phyloP scores from a whole-genome alignment of 768 basidiomycete genomes.

The Hebeloma cylindrosporum region DNA sequence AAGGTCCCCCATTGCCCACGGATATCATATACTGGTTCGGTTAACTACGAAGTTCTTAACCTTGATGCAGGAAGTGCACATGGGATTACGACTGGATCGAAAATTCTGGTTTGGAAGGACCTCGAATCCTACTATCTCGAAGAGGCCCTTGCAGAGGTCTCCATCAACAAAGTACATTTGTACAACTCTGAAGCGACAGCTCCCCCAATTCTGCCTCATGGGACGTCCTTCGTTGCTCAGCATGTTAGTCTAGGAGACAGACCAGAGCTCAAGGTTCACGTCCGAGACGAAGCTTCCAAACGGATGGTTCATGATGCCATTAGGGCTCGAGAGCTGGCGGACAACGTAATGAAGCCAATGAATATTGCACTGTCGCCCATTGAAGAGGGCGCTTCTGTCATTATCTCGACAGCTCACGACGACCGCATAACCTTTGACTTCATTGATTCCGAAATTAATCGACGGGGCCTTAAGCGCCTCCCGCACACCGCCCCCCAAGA shows the following conservation, averaged over 20 bases:
- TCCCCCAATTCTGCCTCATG: too few relatives aligned
- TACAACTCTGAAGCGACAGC: not conserved
- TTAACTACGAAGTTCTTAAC: not conserved
- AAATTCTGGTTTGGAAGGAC: not conserved
- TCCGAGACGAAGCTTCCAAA: not conserved
- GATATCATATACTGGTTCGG: not conserved
- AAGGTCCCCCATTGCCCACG: not conserved
- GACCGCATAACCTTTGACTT: not conserved
- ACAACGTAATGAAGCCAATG: not conserved
- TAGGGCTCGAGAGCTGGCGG: not conserved
- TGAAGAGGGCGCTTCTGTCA: not conserved
- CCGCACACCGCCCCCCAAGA: not conserved
- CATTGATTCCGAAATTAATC: not conserved
- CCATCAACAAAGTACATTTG: not conserved
- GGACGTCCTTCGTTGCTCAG: not conserved
- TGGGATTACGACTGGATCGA: not conserved
- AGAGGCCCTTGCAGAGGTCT: not conserved
- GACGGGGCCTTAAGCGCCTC: not conserved
- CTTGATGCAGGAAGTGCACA: constrained; percentile 2
- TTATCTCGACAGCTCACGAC: not conserved
- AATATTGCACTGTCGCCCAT: not conserved
- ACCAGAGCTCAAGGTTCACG: not conserved
- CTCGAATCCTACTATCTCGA: not conserved
- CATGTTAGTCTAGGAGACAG: not conserved
- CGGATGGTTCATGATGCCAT: not conserved